Evolutionary conservation across 257 asterid genomes (phyloP).

Genomic region (Solanum gracilifrons): DNA sequence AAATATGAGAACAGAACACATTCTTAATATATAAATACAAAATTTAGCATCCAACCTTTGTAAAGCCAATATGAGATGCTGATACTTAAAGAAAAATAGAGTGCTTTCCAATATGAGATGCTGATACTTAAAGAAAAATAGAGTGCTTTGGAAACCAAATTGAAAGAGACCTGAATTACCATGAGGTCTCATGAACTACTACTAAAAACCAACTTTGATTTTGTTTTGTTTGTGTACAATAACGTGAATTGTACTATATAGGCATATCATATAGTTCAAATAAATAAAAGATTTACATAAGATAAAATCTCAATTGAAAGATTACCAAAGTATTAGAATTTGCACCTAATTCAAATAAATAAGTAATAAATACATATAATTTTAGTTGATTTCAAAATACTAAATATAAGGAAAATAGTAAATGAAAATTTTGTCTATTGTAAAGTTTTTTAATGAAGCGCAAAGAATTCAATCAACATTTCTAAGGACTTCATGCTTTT

Average conservation of each 20-base stretch:
- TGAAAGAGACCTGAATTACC: background rate
- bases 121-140: background rate
- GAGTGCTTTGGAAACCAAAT: background rate
- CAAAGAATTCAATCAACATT: background rate
- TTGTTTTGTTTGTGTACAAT: too few relatives aligned
- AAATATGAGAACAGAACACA: background rate
- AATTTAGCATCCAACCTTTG: background rate
- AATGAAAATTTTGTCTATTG: background rate
- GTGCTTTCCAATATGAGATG: background rate
- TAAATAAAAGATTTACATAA: too few relatives aligned
- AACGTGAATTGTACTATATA: background rate
- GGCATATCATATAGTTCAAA: background rate
- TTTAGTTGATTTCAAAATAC: background rate
- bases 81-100: background rate
- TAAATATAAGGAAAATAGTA: background rate
- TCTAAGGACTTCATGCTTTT: background rate
- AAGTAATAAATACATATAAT: background rate
- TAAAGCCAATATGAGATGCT: background rate
- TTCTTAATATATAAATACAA: background rate
- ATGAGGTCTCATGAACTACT: too few relatives aligned
- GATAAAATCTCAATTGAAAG: background rate
- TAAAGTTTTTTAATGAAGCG: background rate
- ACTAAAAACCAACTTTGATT: too few relatives aligned
- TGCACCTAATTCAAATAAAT: background rate
- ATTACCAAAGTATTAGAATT: background rate